Percentiles rank a stretch among this genome's conserved stretches.
Evolutionary conservation across 2,329 filamentous ascomycete species (phyloP).

Genomic region (Verticillium zaregamsianum): DNA sequence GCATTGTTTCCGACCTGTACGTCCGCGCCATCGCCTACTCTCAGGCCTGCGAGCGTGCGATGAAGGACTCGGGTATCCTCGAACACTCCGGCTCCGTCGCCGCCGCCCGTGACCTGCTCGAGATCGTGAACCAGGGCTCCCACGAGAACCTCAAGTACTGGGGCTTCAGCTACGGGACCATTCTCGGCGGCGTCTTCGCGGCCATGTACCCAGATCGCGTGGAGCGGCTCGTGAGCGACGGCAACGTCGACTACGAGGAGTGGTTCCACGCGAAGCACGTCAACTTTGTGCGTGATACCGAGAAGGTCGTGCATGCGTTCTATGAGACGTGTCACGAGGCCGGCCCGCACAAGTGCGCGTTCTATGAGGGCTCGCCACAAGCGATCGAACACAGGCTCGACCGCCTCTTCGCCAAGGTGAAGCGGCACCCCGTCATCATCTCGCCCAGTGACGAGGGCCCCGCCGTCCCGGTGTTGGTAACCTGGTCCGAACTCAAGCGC

Average conservation of each 20-base stretch:
- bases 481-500: conserved; percentile 41
- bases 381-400: conserved; percentile 34
- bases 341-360: conserved; percentile 41
- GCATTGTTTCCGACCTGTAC: conserved; percentile 40
- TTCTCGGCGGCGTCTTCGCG: conserved; percentile 48
- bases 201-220: conserved; percentile 47
- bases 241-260: conserved; percentile 50
- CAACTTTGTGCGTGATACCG: conserved; percentile 49
- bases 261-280: conserved; percentile 42
- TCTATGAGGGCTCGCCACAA: conserved; percentile 31
- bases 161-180: conserved; percentile 52
- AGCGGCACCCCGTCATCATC: conserved; percentile 38
- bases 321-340: conserved; percentile 49
- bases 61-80: conserved; percentile 31
- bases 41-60: conserved; percentile 35
- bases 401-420: conserved; percentile 35
- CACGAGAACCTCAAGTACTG: conserved; percentile 43
- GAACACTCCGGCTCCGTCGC: conserved; percentile 38
- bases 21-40: conserved; percentile 37
- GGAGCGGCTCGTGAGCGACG: conserved; percentile 46
- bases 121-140: conserved; percentile 37
- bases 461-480: conserved; percentile 43
- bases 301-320: conserved; percentile 49
- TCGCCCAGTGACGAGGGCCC: conserved; percentile 24
- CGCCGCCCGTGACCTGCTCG: conserved; percentile 43